Percentiles rank a stretch among this genome's conserved stretches.
These are phyloP conservation scores for Leishmania gerbilli DNA, from an alignment of 208 protist species.

Conservation along the genomic window DNA sequence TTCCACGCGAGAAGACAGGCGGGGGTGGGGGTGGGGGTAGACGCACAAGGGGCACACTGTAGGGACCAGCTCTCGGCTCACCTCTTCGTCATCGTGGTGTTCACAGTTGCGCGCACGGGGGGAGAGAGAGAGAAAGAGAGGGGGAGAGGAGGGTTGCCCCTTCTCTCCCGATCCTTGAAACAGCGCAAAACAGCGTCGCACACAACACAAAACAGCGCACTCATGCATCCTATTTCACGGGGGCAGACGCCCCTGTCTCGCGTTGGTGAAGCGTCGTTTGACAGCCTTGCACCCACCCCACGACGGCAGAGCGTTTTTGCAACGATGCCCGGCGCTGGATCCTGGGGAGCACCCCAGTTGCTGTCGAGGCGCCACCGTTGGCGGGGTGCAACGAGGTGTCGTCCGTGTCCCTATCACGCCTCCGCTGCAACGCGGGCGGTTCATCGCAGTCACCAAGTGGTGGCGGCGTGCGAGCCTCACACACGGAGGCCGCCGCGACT, in stretches of 20 bases:
- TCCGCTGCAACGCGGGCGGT: background rate
- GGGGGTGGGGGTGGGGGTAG: background rate
- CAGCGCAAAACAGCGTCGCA: background rate
- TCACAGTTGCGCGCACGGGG: background rate
- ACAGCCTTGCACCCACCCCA: constrained; percentile 14
- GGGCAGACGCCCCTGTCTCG: background rate
- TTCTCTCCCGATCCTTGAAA: background rate
- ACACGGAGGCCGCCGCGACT: background rate
- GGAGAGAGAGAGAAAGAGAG: background rate
- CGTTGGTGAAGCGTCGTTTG: constrained; percentile 27
- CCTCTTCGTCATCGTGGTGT: background rate
- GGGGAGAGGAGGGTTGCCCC: background rate
- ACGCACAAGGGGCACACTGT: background rate
- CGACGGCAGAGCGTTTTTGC: background rate
- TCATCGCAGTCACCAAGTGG: background rate
- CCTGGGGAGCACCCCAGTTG: background rate
- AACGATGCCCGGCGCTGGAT: background rate
- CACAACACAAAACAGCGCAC: background rate
- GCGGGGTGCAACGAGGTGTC: background rate
- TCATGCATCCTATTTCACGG: background rate
- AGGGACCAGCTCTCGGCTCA: background rate
- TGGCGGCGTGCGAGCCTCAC: background rate
- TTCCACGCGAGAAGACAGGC: background rate
- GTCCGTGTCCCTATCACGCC: background rate
- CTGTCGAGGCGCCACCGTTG: constrained; percentile 1